These are phyloP conservation scores for Kwoniella sp. DNA, from an alignment of 768 basidiomycete genomes.

Conservation along the genomic window DNA sequence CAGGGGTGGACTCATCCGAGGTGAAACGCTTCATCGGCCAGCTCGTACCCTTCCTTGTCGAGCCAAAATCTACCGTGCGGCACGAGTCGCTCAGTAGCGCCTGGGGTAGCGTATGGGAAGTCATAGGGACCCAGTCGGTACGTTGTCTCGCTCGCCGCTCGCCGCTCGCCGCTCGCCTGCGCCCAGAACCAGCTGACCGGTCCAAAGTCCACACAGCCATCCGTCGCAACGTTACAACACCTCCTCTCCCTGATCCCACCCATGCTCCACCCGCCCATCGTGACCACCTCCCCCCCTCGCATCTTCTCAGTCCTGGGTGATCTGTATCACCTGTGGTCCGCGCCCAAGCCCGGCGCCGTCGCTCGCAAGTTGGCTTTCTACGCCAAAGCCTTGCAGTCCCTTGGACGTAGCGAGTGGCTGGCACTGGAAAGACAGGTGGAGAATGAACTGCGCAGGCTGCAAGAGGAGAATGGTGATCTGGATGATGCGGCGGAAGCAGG, in stretches of 20 bases:
- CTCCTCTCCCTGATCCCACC: conserved; percentile 4
- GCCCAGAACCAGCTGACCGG: neutral
- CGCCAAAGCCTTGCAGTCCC: conserved; percentile 19
- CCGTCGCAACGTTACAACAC: neutral
- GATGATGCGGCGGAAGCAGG: too few species aligned
- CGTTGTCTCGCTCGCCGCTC: neutral
- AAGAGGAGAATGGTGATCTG: conserved; percentile 1
- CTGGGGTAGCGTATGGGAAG: conserved; percentile 36
- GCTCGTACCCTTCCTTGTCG: conserved; percentile 34
- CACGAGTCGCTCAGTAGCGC: conserved; percentile 25
- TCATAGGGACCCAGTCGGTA: conserved; percentile 10
- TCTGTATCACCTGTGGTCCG: conserved; percentile 20
- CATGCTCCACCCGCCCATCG: conserved; percentile 34
- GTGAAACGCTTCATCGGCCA: conserved; percentile 14
- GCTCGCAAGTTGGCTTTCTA: conserved; percentile 36
- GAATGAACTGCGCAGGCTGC: conserved; percentile 25
- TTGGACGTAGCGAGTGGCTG: conserved; percentile 31
- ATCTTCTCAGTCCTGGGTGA: conserved; percentile 24
- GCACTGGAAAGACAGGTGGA: conserved; percentile 21
- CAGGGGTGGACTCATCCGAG: conserved; percentile 8
- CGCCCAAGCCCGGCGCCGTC: conserved; percentile 18
- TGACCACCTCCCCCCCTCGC: conserved; percentile 10
- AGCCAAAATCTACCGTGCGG: conserved; percentile 38
- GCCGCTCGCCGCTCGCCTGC: neutral
- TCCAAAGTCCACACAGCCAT: neutral